Base-by-base conservation (phyloP, 768 basidiomycete genomes). In the Ramaria rubella region DNA sequence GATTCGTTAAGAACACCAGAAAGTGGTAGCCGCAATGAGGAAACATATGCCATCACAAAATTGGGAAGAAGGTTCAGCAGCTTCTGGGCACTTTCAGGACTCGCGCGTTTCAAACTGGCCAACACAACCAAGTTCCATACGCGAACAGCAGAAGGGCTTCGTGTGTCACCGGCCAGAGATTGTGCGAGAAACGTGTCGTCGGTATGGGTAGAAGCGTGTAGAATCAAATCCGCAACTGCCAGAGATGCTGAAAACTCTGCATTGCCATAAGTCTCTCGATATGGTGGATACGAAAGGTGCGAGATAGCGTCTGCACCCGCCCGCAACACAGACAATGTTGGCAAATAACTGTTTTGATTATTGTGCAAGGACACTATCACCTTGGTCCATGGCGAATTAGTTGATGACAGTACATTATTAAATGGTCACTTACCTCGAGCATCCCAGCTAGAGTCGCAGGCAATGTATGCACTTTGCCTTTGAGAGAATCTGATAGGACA, bases 111-210 rank as follows among this genome's bases (percentile, higher is more conserved):
- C 34, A 89, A 68, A 0, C 80, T 80, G 1, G 78, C 75, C 17
- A 88, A 67, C 0, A 77, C 67, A 19, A 90, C 65, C 31, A 85
- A 66, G 63, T 85, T 87, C 87, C 87, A 90, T 2, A 79, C 72
- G 15, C 83, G 79, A 2, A 86, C 70, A 33, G 70, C 69, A 71
- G 11, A 69, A 61, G 7, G 62, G 54, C 69, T 72, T 58, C 17
- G 38, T 23, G 49, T 57, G 8, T 67, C 61, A 24, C 74, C 73
- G 52, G 67, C 64, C 60, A 69, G 52, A 46, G 76, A 62, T 53
- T 68, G 75, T 29, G 69, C 65, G 49, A 80, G 69, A 6, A 79
- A 62, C 5, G 67, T 65, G 12, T 69, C 67, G 54, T 82, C 79
- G n/a, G n/a, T 73, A 66, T 43, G 27, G 21, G 67, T 70, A 3